Conservation (phyloP, 768 basidiomycete genomes). For the Aureoboletus auriporus region DNA sequence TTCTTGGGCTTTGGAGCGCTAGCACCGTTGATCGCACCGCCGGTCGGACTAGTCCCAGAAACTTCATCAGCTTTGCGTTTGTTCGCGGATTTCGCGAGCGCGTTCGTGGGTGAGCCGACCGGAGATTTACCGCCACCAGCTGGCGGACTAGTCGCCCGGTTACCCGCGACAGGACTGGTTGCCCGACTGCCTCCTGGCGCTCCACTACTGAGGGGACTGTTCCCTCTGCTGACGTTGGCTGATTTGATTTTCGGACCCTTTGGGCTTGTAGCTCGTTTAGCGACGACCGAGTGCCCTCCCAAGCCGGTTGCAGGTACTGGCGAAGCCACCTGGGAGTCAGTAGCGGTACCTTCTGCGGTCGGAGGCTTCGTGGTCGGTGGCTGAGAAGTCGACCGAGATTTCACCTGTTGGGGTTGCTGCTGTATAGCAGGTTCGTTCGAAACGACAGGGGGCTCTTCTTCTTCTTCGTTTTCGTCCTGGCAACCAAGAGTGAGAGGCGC, state of each 20-base stretch:
- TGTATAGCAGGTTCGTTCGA: conserved; percentile 43
- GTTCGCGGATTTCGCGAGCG: conserved; percentile 36
- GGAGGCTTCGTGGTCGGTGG: conserved; percentile 31
- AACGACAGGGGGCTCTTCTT: conserved; percentile 52
- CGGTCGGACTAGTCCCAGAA: conserved; percentile 10
- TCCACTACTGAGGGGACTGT: conserved; percentile 46
- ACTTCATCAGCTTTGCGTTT: conserved; percentile 60
- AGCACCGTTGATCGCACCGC: conserved; percentile 15
- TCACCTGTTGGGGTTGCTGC: conserved; percentile 38
- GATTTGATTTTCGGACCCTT: conserved; percentile 60
- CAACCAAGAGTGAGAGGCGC: background rate
- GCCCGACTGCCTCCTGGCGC: conserved; percentile 46
- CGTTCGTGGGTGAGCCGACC: conserved; percentile 32
- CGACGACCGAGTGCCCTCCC: conserved; percentile 76
- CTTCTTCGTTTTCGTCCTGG: conserved; percentile 71
- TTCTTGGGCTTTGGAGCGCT: conserved; percentile 50
- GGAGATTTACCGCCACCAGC: conserved; percentile 15
- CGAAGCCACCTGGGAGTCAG: conserved; percentile 56
- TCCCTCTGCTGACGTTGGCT: conserved; percentile 45
- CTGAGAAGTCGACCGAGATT: conserved; percentile 44
- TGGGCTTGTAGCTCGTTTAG: conserved; percentile 82
- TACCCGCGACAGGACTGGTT: conserved; percentile 42
- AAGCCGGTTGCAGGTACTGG: conserved; percentile 45
- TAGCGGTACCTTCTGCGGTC: conserved; percentile 19
- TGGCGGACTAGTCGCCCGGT: conserved; percentile 30